Evolutionary conservation across 2,329 filamentous ascomycete genomes (phyloP).

Genomic region (Pseudogymnoascus sp.): DNA sequence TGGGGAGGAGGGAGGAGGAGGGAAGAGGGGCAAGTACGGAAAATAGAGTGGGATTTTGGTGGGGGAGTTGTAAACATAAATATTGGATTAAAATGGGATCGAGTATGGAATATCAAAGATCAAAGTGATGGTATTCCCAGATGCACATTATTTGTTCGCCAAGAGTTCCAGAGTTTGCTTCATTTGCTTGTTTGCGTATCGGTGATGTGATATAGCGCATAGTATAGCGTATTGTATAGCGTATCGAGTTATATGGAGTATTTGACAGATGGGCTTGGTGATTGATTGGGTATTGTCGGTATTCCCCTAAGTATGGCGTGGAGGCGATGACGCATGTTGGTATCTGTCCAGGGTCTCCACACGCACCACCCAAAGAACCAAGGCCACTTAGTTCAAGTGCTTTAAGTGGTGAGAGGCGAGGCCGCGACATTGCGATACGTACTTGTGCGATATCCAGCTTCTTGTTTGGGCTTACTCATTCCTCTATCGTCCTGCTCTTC

Average conservation of each 20-base stretch:
- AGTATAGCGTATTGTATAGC: background rate
- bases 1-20: slow-evolving; percentile 42
- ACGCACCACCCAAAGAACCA: background rate
- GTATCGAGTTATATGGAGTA: background rate
- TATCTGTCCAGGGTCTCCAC: slow-evolving; percentile 1
- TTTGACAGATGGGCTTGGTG: background rate
- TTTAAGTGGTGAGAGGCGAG: background rate
- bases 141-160: background rate
- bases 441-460: slow-evolving; percentile 4
- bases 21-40: slow-evolving; percentile 23
- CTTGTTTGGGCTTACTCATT: slow-evolving; percentile 7
- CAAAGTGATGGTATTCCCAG: background rate
- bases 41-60: background rate
- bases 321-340: slow-evolving; percentile 1
- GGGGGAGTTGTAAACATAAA: slow-evolving; percentile 2
- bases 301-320: background rate
- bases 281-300: background rate
- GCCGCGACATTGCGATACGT: slow-evolving; percentile 1
- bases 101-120: background rate
- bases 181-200: background rate
- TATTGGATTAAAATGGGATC: background rate
- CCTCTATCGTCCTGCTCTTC: background rate
- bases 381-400: background rate
- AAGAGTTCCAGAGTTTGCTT: background rate
- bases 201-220: background rate